Base-by-base conservation (phyloP, 2,329 filamentous ascomycete genomes). In the Monosporascus sp. region DNA sequence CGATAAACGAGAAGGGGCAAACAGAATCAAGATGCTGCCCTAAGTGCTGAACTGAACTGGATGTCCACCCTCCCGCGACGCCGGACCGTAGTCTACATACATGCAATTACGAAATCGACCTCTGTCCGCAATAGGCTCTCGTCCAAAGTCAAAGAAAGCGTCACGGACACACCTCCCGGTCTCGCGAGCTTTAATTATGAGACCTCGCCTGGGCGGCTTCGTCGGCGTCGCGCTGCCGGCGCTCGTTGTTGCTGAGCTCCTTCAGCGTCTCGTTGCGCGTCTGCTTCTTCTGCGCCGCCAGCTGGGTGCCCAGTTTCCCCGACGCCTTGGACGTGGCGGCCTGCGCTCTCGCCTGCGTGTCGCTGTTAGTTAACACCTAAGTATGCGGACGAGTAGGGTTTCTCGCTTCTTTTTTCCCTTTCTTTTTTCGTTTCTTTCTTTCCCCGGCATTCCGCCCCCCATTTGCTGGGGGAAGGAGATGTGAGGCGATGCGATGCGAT, bases 261-360 rank as follows among this genome's bases (percentile, higher is more conserved):
- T 85, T 83, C 48, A 96, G 74, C 1, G 84, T 85, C 55, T 87
- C 83, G 31, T 74, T 77, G 51, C 84, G 79, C 8, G 87, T 91
- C 73, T 89, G 84, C 62, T 82, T 85, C 73, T 88, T 89, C 72
- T 96, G 88, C 37, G 85, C 85, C 51, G 86, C 81, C 15, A 96
- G 76, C 66, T 91, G 85, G 35, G 78, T 73, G 37, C 81, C 80
- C 14, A 95, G 76, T 66, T 91, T 92, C 17, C 89, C 85, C 62
- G 84, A 83, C 47, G 73, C 73, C 70, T 75, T 84, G 55, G 60
- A 55, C 4, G 70, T 73, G 47, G 78, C 68, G 37, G 81, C 80
- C 61, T 85, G 82, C 20, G 84, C 85, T 59, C 89, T 81, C 66
- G 86, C 85, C 88, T 91, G 61, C 51, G 26, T 28, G n/a, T 52